phyloP scores from a whole-genome alignment of 129 eudicot genomes.

The Lonicera japonica region DNA sequence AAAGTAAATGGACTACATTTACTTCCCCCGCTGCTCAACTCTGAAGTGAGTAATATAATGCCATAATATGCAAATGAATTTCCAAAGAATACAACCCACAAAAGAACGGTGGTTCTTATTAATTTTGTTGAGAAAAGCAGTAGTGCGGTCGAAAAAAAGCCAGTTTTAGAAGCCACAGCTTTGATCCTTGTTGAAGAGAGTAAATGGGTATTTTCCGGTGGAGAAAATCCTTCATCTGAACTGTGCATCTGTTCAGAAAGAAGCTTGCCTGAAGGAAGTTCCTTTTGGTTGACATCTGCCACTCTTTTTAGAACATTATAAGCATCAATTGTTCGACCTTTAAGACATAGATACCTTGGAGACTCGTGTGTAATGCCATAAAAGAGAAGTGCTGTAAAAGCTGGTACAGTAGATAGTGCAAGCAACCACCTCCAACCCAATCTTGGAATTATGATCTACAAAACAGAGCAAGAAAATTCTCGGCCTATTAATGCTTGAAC shows the following conservation, averaged over 20 bases:
- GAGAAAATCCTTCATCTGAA: slow-evolving; percentile 33
- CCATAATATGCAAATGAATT: slow-evolving; percentile 65
- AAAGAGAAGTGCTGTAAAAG: slow-evolving; percentile 38
- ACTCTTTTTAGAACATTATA: slow-evolving; percentile 29
- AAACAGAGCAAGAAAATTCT: not conserved
- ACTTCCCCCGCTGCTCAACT: slow-evolving; percentile 39
- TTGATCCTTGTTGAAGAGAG: slow-evolving; percentile 25
- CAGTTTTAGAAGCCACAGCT: slow-evolving; percentile 13
- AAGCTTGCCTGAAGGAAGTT: slow-evolving; percentile 47
- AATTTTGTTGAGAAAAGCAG: slow-evolving; percentile 46
- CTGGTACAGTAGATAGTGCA: slow-evolving; percentile 60
- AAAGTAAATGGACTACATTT: slow-evolving; percentile 22
- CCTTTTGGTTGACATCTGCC: slow-evolving; percentile 37
- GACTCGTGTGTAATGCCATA: slow-evolving; percentile 48
- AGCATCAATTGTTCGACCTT: slow-evolving; percentile 45
- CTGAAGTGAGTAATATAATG: slow-evolving; percentile 52
- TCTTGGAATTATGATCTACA: slow-evolving; percentile 59
- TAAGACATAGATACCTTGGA: slow-evolving; percentile 54
- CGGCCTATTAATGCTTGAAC: not conserved
- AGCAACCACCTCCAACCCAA: slow-evolving; percentile 80
- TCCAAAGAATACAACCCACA: slow-evolving; percentile 57
- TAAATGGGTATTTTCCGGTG: slow-evolving; percentile 19
- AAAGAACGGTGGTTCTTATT: slow-evolving; percentile 36
- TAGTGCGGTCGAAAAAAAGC: slow-evolving; percentile 34
- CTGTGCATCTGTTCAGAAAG: slow-evolving; percentile 23